Percentiles rank a stretch among this genome's conserved stretches.
Evolutionary conservation across 2,329 filamentous ascomycete species (phyloP).

Genomic region (Byssothecium circinans): DNA sequence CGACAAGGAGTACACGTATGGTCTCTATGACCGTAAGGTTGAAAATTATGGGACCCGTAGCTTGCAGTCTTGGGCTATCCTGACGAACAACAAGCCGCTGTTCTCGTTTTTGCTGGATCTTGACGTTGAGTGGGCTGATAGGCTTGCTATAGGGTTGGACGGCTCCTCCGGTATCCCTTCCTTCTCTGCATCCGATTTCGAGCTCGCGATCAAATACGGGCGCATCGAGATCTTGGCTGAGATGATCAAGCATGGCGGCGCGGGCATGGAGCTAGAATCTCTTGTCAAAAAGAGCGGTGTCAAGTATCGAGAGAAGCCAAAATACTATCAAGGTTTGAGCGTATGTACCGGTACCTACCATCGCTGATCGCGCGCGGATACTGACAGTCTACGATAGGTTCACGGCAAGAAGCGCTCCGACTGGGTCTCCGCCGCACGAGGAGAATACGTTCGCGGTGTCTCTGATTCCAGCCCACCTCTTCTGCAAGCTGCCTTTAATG

Average conservation of each 20-base stretch:
- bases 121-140: conserved; percentile 48
- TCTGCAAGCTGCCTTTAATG: conserved; percentile 58
- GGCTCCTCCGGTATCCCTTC: conserved; percentile 8
- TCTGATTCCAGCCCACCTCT: conserved; percentile 58
- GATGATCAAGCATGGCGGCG: conserved; percentile 67
- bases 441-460: conserved; percentile 18
- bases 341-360: too few species aligned
- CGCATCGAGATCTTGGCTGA: conserved; percentile 62
- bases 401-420: conserved; percentile 73
- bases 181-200: conserved; percentile 31
- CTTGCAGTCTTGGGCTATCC: conserved; percentile 52
- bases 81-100: conserved; percentile 55
- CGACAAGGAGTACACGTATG: conserved; percentile 12
- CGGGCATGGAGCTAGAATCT: conserved; percentile 68
- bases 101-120: conserved; percentile 63
- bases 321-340: conserved; percentile 74
- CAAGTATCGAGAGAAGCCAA: conserved; percentile 64
- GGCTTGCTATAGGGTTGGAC: conserved; percentile 6
- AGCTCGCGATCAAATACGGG: conserved; percentile 49
- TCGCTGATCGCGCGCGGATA: too few species aligned
- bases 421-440: conserved; percentile 69
- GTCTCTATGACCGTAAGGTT: conserved; percentile 9
- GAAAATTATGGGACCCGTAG: too few species aligned
- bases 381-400: too few species aligned
- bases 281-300: conserved; percentile 68